Base-by-base conservation (phyloP, 768 basidiomycete species). In the Epithele typhae region DNA sequence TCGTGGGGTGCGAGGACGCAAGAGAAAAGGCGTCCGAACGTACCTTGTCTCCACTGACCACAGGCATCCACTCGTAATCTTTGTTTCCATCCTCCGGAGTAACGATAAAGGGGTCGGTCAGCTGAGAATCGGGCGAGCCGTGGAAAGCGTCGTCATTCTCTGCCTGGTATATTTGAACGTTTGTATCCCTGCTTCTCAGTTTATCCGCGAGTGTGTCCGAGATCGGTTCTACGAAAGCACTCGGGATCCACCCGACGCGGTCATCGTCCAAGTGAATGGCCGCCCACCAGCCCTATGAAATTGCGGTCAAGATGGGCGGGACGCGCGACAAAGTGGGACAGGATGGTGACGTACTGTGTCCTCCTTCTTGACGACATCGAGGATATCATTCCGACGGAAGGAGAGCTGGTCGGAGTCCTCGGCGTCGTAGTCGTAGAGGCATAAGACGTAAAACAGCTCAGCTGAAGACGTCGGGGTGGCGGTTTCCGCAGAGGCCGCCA, bases 241-340 rank as follows among this genome's bases (percentile, higher is more conserved):
- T 75, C 9, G 87, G 87, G 48, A 90, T 80, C 88, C 88, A 90
- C 37, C 87, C 85, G 25, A 86, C 71, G 25, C 64, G 60, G 40
- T 73, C 67, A 11, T 74, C 75, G 30, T 70, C 70, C 10, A 65
- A 64, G 19, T 78, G 71, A 65, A 84, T 75, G 17, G 87, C 88
- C 17, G 84, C 87, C 85, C 87, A 90, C 87, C 87, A 90, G 9
- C 88, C 87, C 61, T 63, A 34, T 5, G 15, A 12, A 19, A 11
- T 25, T n/a, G 3, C 5, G 25, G 12, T 36, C 35, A 36, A 30
- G n/a, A 30, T 11, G 40, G 40, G 12, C n/a, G 17, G 17, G 15
- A 7, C 27, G 27, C 27, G 27, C 8, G 12, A 3, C 17, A n/a
- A 6, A 24, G 9, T 10, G n/a, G n/a, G 27, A 18, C 2, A 27